Percentiles rank a stretch among this genome's conserved stretches.
Conservation (phyloP, 768 basidiomycete genomes). For the Lactarius sp. region DNA sequence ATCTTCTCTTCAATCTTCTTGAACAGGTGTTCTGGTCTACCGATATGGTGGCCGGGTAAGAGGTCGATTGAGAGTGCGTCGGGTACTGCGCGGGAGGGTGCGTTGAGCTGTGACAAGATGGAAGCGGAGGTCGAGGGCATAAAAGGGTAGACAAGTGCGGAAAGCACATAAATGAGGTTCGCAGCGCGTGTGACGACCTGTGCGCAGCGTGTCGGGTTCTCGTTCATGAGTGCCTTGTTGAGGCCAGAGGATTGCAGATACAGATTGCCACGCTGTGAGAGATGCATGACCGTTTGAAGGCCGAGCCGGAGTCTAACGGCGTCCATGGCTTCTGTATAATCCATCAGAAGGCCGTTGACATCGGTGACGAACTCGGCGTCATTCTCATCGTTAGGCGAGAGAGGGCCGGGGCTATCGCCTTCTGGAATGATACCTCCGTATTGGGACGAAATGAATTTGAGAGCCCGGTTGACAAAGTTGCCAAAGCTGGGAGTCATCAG, state of each 20-base stretch:
- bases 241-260: constrained; percentile 93
- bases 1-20: constrained; percentile 89
- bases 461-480: constrained; percentile 91
- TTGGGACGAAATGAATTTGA: constrained; percentile 90
- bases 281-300: constrained; percentile 81
- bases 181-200: constrained; percentile 85
- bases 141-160: constrained; percentile 86
- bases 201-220: constrained; percentile 80
- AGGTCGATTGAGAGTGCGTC: constrained; percentile 72
- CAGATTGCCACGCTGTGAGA: constrained; percentile 85
- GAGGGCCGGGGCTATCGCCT: constrained; percentile 63
- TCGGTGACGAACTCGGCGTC: constrained; percentile 76
- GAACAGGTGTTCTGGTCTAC: constrained; percentile 86
- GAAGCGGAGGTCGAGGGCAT: constrained; percentile 87
- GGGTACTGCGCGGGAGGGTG: constrained; percentile 78
- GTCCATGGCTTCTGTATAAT: constrained; percentile 87
- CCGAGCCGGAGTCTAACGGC: constrained; percentile 84
- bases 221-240: constrained; percentile 81
- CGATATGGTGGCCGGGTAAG: constrained; percentile 79
- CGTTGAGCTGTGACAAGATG: constrained; percentile 84
- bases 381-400: constrained; percentile 58
- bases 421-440: constrained; percentile 80
- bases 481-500: constrained; percentile 59
- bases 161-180: constrained; percentile 89
- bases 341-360: constrained; percentile 70